These are phyloP conservation scores for Trichoderma sp. DNA, from an alignment of 2,329 filamentous ascomycete genomes.

Conservation along the genomic window DNA sequence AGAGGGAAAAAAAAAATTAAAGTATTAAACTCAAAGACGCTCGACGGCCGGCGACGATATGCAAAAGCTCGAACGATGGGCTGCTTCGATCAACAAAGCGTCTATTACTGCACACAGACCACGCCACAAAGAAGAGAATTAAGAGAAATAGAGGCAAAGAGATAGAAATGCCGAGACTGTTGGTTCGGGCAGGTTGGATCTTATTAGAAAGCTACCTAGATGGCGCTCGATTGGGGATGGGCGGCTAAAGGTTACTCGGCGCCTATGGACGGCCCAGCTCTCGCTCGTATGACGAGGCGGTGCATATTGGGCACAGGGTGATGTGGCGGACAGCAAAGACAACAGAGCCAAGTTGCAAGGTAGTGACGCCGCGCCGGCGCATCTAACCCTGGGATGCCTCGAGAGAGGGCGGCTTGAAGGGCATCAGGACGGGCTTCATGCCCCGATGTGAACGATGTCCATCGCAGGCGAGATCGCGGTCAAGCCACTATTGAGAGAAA, in stretches of 20 bases:
- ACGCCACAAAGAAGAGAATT: constrained; percentile 27
- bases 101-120: constrained; percentile 33
- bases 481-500: constrained; percentile 22
- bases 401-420: constrained; percentile 17
- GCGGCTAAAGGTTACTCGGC: constrained; percentile 31
- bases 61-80: constrained; percentile 38
- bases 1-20: background rate
- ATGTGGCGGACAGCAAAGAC: constrained; percentile 3
- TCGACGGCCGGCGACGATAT: constrained; percentile 40
- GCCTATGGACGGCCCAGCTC: constrained; percentile 27
- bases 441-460: constrained; percentile 26
- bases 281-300: constrained; percentile 21
- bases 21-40: constrained; percentile 11
- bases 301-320: constrained; percentile 16
- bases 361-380: background rate
- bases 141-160: constrained; percentile 33
- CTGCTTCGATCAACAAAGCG: constrained; percentile 47
- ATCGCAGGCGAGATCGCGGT: constrained; percentile 26
- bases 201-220: constrained; percentile 27
- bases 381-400: background rate
- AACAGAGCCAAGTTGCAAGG: background rate
- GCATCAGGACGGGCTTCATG: constrained; percentile 24
- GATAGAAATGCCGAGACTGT: constrained; percentile 28
- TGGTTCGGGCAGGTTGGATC: constrained; percentile 30
- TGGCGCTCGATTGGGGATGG: constrained; percentile 21